Percentiles rank a stretch among this genome's conserved stretches.
Conservation (phyloP, 495 filamentous ascomycete species). For the Geoglossum glabrum region DNA sequence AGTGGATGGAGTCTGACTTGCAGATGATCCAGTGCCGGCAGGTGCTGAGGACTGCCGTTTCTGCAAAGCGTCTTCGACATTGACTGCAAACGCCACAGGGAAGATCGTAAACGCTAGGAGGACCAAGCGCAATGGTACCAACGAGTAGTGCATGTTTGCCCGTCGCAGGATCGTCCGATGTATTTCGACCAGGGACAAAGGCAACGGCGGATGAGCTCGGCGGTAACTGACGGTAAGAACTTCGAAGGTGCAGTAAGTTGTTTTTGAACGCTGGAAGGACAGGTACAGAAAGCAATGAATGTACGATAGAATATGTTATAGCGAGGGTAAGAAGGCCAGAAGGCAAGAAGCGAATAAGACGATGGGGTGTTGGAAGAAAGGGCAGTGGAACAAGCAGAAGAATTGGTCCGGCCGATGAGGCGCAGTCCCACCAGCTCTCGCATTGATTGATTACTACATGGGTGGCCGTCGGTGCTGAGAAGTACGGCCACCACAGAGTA, state of each 20-base stretch:
- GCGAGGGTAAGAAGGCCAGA: neutral
- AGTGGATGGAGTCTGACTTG: neutral
- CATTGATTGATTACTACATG: neutral
- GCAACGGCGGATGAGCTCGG: neutral
- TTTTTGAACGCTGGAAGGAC: neutral
- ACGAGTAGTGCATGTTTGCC: neutral
- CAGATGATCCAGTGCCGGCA: conserved; percentile 2
- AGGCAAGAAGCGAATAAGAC: too few relatives aligned
- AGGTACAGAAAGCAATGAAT: neutral
- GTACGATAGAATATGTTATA: neutral
- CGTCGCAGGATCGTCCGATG: neutral
- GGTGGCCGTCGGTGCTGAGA: neutral
- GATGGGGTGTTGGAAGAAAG: neutral
- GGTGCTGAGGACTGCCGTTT: neutral
- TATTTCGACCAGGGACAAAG: neutral
- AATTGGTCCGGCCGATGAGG: too few relatives aligned
- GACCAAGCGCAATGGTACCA: neutral
- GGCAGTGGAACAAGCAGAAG: neutral
- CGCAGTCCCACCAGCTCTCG: neutral
- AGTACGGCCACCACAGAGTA: neutral
- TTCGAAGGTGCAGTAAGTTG: neutral
- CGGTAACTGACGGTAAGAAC: neutral
- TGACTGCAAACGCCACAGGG: neutral
- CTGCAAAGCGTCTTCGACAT: conserved; percentile 2
- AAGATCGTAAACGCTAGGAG: neutral